phyloP scores from a whole-genome alignment of 75 land plant genomes.

The Cryptomeria japonica region DNA sequence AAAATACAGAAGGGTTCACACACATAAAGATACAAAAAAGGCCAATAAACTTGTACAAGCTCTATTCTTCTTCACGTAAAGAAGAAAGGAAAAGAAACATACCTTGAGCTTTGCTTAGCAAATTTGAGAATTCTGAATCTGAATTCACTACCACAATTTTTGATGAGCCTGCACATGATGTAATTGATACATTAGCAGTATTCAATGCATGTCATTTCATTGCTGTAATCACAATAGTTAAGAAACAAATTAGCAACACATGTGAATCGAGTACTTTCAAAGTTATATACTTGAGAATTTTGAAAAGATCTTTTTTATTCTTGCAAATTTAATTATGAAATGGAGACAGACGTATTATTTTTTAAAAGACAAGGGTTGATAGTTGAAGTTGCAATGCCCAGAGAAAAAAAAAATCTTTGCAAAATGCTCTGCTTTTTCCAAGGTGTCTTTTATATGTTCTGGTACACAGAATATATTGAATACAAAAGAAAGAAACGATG shows the following conservation, averaged over 20 bases:
- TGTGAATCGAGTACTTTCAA: neutral
- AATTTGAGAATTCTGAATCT: constrained; percentile 11
- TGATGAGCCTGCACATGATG: constrained; percentile 8
- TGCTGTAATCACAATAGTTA: neutral
- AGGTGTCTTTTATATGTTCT: neutral
- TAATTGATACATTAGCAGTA: neutral
- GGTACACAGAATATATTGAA: neutral
- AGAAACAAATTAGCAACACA: neutral
- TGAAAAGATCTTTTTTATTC: neutral
- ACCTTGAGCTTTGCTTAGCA: constrained; percentile 6
- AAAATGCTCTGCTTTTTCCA: neutral
- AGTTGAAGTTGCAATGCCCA: neutral
- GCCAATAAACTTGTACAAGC: neutral
- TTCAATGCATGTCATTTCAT: neutral
- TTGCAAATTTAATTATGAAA: neutral
- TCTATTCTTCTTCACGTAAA: neutral
- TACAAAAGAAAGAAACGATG: neutral
- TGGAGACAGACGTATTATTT: neutral
- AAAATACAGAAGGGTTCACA: neutral
- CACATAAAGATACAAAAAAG: neutral
- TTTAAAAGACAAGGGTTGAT: neutral
- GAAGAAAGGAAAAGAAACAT: neutral
- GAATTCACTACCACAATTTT: constrained; percentile 12
- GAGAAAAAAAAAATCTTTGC: neutral
- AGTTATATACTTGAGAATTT: neutral